Conservation (phyloP, 2,329 filamentous ascomycete species). For the Zopfia rhizophila region DNA sequence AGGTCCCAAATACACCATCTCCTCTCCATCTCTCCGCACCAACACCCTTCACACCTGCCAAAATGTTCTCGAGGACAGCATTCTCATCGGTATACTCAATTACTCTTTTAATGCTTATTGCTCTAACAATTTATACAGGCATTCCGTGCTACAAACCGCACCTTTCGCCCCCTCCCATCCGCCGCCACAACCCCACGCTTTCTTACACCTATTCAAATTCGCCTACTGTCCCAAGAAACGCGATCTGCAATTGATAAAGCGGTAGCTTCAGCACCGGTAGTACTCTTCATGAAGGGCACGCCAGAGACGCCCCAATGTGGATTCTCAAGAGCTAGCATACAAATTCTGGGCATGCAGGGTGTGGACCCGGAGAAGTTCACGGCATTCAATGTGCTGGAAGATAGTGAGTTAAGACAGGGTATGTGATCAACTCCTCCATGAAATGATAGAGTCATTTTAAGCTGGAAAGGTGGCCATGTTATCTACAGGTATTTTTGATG, state of each 20-base stretch:
- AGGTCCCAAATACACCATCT: slow-evolving; percentile 20
- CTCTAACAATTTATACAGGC: slow-evolving; percentile 37
- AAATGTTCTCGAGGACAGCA: slow-evolving; percentile 51
- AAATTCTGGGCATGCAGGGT: slow-evolving; percentile 93
- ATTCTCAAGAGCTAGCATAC: slow-evolving; percentile 93
- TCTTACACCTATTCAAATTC: slow-evolving; percentile 61
- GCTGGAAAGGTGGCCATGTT: too few relatives aligned
- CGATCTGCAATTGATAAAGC: slow-evolving; percentile 89
- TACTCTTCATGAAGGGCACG: slow-evolving; percentile 99
- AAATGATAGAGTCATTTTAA: too few relatives aligned
- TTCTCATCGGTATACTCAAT: slow-evolving; percentile 43
- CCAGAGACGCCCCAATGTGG: slow-evolving; percentile 96
- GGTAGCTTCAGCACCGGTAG: slow-evolving; percentile 86
- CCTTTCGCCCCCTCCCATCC: slow-evolving; percentile 44
- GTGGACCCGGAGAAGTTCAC: slow-evolving; percentile 96
- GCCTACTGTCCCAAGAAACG: slow-evolving; percentile 83
- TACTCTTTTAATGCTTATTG: not conserved
- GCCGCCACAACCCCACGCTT: slow-evolving; percentile 56
- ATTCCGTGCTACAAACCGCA: slow-evolving; percentile 48
- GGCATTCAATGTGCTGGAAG: slow-evolving; percentile 97
- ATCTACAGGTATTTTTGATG: too few relatives aligned
- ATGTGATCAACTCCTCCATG: too few relatives aligned
- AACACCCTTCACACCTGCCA: slow-evolving; percentile 26
- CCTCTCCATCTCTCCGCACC: slow-evolving; percentile 24
- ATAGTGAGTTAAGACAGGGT: slow-evolving; percentile 86